phyloP scores from a whole-genome alignment of 2,329 filamentous ascomycete genomes.

The Cladosporium halotolerans region DNA sequence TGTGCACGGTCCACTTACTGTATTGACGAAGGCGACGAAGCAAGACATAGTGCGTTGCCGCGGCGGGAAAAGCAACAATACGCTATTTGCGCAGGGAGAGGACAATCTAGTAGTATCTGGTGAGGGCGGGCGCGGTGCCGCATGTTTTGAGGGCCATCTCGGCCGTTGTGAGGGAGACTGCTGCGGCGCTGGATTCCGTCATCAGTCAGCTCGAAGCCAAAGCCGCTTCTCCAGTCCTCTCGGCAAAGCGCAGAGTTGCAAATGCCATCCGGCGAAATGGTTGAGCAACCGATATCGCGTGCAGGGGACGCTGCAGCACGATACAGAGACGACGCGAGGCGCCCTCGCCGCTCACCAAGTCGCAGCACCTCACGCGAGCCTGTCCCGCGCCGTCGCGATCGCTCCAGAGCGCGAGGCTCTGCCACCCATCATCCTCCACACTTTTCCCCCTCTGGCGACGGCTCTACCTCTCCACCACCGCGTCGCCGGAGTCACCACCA shows the following conservation, averaged over 20 bases:
- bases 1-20: background rate
- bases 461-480: background rate
- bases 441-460: background rate
- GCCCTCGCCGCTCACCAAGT: slow-evolving; percentile 5
- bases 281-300: background rate
- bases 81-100: too few relatives aligned
- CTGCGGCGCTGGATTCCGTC: background rate
- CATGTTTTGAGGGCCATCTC: background rate
- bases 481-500: background rate
- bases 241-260: background rate
- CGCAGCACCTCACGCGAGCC: slow-evolving; percentile 4
- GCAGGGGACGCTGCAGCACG: background rate
- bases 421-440: background rate
- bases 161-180: background rate
- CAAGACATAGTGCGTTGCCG: slow-evolving; percentile 1
- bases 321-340: background rate
- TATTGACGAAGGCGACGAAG: background rate
- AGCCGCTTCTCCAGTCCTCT: background rate
- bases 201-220: background rate
- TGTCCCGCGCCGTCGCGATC: slow-evolving; percentile 1
- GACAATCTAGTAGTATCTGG: background rate
- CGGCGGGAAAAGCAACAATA: background rate
- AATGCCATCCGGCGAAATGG: background rate
- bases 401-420: background rate
- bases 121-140: background rate